Conservation (phyloP, 495 filamentous ascomycete species). For the Achaetomiella virescens region DNA sequence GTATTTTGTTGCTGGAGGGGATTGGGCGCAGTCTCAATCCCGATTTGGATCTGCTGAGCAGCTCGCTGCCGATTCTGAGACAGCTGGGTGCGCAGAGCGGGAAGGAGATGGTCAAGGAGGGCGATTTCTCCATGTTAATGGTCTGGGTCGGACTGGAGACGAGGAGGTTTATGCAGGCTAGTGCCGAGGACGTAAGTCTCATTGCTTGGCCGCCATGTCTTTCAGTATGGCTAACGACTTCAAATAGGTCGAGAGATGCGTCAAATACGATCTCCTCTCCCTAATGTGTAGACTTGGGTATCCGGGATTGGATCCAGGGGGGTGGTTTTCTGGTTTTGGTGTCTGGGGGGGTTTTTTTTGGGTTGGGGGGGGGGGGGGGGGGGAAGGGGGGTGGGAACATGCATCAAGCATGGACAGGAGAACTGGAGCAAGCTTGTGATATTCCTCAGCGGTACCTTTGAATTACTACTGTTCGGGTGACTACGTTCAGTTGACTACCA, state of each 20-base stretch:
- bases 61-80: slow-evolving; percentile 84
- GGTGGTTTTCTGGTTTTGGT: no score
- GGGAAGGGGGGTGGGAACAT: no score
- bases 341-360: no score
- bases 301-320: no score
- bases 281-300: slow-evolving; percentile 56
- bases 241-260: slow-evolving; percentile 60
- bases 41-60: slow-evolving; percentile 75
- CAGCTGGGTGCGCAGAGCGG: slow-evolving; percentile 76
- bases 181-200: slow-evolving; percentile 70
- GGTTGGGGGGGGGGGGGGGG: no score
- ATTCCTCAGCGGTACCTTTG: neutral
- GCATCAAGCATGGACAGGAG: no score
- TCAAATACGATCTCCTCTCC: slow-evolving; percentile 79
- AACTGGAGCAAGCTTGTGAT: neutral
- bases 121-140: slow-evolving; percentile 89
- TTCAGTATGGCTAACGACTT: slow-evolving; percentile 18
- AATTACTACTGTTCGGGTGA: neutral
- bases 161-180: slow-evolving; percentile 78
- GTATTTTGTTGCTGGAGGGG: slow-evolving; percentile 87
- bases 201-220: neutral
- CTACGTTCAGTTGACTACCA: no score
- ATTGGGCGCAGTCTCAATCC: slow-evolving; percentile 87
- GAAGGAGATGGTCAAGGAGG: slow-evolving; percentile 56
- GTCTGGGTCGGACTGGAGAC: slow-evolving; percentile 92